Evolutionary conservation across 78 protist species (phyloP).

Genomic region (Pelomyxa schiedti): DNA sequence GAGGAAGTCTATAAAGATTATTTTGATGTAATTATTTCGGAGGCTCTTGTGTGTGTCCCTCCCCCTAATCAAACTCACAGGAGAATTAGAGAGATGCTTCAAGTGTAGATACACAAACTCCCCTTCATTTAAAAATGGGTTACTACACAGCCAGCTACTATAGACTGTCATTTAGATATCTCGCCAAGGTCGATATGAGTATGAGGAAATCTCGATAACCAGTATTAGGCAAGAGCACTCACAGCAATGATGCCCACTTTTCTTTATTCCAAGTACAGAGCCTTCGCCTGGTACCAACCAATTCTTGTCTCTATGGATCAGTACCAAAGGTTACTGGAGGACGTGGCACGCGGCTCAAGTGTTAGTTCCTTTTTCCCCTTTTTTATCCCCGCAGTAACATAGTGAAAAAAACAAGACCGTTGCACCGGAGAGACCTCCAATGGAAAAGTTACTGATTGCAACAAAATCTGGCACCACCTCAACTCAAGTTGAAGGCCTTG

Average conservation of each 20-base stretch:
- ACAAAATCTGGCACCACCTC: slow-evolving; percentile 14
- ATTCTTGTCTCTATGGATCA: slow-evolving; percentile 33
- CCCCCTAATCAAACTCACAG: not conserved
- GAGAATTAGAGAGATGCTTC: slow-evolving; percentile 1
- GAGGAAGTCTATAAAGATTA: slow-evolving; percentile 30
- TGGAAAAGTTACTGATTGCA: slow-evolving; percentile 16
- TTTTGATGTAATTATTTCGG: slow-evolving; percentile 39
- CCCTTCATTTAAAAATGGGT: slow-evolving; percentile 8
- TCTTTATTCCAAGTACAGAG: slow-evolving; percentile 49
- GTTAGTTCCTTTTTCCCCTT: not conserved
- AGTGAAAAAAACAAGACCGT: not conserved
- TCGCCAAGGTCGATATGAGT: slow-evolving; percentile 28
- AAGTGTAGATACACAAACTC: slow-evolving; percentile 30
- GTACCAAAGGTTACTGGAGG: slow-evolving; percentile 22
- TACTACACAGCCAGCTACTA: not conserved
- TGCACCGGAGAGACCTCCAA: slow-evolving; percentile 16
- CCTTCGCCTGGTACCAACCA: slow-evolving; percentile 20
- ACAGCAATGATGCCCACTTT: slow-evolving; percentile 51
- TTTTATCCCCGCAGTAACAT: no score
- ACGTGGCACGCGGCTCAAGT: not conserved
- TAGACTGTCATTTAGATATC: not conserved
- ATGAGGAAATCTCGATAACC: no score
- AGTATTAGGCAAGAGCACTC: no score
- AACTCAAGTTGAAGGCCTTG: slow-evolving; percentile 15
- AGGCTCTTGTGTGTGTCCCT: slow-evolving; percentile 24